Conservation (phyloP, 73 alveolate species). For the Uronychia binucleata region DNA sequence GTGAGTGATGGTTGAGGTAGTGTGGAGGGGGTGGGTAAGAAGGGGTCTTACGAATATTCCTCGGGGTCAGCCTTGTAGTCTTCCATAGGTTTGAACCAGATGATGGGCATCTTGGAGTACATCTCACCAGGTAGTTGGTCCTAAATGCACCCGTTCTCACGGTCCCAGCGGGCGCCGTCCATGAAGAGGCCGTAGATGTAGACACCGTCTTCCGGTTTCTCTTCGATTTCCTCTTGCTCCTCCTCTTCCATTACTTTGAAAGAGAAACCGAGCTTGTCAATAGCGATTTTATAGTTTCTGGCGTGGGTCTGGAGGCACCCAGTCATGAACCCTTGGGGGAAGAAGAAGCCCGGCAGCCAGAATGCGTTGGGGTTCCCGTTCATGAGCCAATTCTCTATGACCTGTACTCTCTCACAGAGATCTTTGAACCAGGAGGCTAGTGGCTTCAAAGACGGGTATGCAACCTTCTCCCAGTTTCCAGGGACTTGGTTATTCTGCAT, state of each 20-base stretch:
- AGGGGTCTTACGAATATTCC: constrained; percentile 82
- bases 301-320: constrained; percentile 91
- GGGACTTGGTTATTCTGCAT: constrained; percentile 90
- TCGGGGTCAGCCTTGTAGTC: constrained; percentile 91
- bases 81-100: constrained; percentile 90
- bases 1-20: too few relatives aligned
- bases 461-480: constrained; percentile 87
- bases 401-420: constrained; percentile 84
- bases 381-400: constrained; percentile 92
- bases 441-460: constrained; percentile 95
- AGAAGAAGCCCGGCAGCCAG: constrained; percentile 96
- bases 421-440: constrained; percentile 93
- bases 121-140: constrained; percentile 91
- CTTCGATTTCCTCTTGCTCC: constrained; percentile 70
- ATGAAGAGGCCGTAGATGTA: constrained; percentile 91
- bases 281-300: constrained; percentile 91
- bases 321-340: constrained; percentile 96
- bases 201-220: constrained; percentile 82
- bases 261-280: constrained; percentile 88
- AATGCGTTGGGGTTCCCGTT: constrained; percentile 88
- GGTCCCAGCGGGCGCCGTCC: constrained; percentile 97
- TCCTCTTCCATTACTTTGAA: constrained; percentile 77
- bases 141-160: constrained; percentile 64
- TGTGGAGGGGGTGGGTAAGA: too few relatives aligned
- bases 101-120: constrained; percentile 86